phyloP scores from a whole-genome alignment of 2,329 filamentous ascomycete species.

The Teratosphaeria pseudoeucalypti region DNA sequence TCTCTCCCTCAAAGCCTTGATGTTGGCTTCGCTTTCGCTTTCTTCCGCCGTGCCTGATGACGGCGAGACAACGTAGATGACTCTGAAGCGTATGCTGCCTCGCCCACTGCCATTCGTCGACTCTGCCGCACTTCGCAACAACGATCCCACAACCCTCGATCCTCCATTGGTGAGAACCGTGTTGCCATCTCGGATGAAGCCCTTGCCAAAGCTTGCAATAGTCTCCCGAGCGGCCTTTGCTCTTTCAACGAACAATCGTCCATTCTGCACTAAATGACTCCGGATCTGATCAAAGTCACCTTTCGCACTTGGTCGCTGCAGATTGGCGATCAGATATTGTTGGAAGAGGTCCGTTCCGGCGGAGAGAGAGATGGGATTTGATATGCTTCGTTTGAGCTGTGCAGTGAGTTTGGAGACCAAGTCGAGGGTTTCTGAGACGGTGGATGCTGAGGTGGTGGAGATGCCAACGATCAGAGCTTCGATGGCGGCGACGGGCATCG shows the following conservation, averaged over 20 bases:
- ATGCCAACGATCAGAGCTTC: slow-evolving; percentile 83
- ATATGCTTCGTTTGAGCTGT: slow-evolving; percentile 64
- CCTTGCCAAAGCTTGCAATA: slow-evolving; percentile 69
- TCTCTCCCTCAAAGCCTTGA: slow-evolving; percentile 57
- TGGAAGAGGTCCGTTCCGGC: slow-evolving; percentile 94
- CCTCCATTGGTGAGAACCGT: slow-evolving; percentile 87
- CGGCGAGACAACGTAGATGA: slow-evolving; percentile 55
- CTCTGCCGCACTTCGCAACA: slow-evolving; percentile 65
- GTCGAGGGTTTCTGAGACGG: slow-evolving; percentile 88
- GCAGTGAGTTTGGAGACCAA: slow-evolving; percentile 68
- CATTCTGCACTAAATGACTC: slow-evolving; percentile 75
- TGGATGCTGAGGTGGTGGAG: slow-evolving; percentile 66
- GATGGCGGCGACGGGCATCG: slow-evolving; percentile 91
- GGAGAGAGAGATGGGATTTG: slow-evolving; percentile 83
- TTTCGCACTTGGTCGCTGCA: slow-evolving; percentile 44
- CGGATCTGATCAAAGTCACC: slow-evolving; percentile 75
- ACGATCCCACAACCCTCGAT: slow-evolving; percentile 67
- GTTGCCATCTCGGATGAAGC: slow-evolving; percentile 67
- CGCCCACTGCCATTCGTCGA: slow-evolving; percentile 35
- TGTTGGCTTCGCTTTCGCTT: slow-evolving; percentile 59
- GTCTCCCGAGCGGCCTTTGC: slow-evolving; percentile 76
- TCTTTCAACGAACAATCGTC: slow-evolving; percentile 72
- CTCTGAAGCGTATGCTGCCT: slow-evolving; percentile 61
- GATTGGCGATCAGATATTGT: slow-evolving; percentile 73
- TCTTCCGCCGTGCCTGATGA: slow-evolving; percentile 31